Evolutionary conservation across 495 filamentous ascomycete genomes (phyloP).

Genomic region (Bathelium albidoporum): DNA sequence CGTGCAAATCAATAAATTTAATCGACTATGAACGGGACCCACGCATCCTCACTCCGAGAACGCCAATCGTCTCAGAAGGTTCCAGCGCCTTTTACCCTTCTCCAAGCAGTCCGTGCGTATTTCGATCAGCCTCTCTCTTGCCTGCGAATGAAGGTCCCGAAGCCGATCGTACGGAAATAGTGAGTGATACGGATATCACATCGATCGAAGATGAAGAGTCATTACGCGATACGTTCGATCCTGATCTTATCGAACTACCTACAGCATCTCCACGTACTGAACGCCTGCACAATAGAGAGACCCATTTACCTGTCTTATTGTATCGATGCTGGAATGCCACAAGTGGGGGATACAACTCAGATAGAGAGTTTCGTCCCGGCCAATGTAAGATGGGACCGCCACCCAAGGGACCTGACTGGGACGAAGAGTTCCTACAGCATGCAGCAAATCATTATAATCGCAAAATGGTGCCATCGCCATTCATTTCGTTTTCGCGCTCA

Average conservation of each 20-base stretch:
- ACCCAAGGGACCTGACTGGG: not conserved
- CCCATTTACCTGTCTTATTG: not conserved
- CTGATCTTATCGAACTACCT: not conserved
- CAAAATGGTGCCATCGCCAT: not conserved
- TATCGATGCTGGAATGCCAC: not conserved
- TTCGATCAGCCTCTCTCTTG: too few relatives aligned
- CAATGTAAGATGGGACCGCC: not conserved
- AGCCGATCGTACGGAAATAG: not conserved
- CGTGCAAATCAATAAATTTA: too few relatives aligned
- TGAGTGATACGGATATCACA: not conserved
- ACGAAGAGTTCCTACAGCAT: not conserved
- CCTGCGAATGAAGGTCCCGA: too few relatives aligned
- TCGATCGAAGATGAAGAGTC: not conserved
- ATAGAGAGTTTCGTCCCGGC: not conserved
- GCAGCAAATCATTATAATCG: not conserved
- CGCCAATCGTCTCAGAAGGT: too few relatives aligned
- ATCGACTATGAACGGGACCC: too few relatives aligned
- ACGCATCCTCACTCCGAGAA: too few relatives aligned
- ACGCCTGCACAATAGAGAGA: not conserved
- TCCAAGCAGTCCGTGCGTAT: too few relatives aligned
- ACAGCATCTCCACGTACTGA: not conserved
- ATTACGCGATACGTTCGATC: not conserved
- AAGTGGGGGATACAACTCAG: not conserved
- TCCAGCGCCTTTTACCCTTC: too few relatives aligned
- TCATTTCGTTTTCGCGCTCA: not conserved